Evolutionary conservation across 148 eudicot species (phyloP), one percentile per base, ranked within the genome.

Genomic region (Bassia scoparia): DNA sequence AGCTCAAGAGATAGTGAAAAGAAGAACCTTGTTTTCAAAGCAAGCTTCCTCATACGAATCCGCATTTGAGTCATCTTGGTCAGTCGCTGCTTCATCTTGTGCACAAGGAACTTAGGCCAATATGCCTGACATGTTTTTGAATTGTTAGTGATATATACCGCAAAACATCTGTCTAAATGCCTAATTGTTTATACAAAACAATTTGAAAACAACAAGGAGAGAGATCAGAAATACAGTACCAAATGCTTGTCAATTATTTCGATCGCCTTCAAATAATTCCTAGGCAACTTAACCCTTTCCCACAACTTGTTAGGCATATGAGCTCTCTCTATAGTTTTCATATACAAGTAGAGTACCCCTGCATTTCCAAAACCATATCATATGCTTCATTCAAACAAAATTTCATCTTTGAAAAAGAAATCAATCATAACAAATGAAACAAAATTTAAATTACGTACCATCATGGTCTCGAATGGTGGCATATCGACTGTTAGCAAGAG

Each of bases 21-120:
- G 18, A 7, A 21, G 60, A 63, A 90, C 97, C 96, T 91, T 70
- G 97, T 95, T 79, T 95, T 91, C 16, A 91, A 77, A 54, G 92
- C 93, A 72, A 95, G 97, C 81, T 86, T 95, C 86, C 92, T 89
- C 98, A 91, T 95, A 43, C 96, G 93, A 77, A 95, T 87, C 60
- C 96, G 85, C 98, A 91, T 91, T 82, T 88, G 95, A 54, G 96
- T 91, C 98, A 95, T 95, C 85, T 95, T 95, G 10, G 98, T 95
- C 78, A 91, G 80, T 35, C 97, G 81, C 73, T 95, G 97, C 79
- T 95, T 95, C 37, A 89, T 86, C 78, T 95, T 95, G 78, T 95
- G 98, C 58, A 91, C 89, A 73, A 95, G 89, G 70, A 82, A 82
- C 69, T 95, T 91, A 15, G 98, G 98, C 97, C 98, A 95, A 77